phyloP scores from a whole-genome alignment of 805 yeast genomes.

The Ogataea degrootiae region DNA sequence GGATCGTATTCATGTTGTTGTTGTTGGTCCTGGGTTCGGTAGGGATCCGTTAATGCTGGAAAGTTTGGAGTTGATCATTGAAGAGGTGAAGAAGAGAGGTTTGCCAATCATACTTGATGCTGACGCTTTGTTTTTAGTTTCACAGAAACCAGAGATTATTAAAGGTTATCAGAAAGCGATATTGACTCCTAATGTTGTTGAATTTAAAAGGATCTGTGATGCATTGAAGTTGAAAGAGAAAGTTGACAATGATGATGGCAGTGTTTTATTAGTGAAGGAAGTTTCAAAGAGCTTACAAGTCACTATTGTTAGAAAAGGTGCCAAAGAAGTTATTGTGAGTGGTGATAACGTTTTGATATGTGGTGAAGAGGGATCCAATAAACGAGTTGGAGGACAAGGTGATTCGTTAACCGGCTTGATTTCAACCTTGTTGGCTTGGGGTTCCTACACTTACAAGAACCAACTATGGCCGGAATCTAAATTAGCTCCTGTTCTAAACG shows the following conservation, averaged over 20 bases:
- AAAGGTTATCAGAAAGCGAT: constrained; percentile 56
- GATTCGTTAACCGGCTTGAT: constrained; percentile 84
- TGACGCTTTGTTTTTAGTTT: constrained; percentile 71
- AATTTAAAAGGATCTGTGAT: constrained; percentile 65
- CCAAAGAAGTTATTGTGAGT: constrained; percentile 55
- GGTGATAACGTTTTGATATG: constrained; percentile 40
- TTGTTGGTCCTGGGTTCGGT: constrained; percentile 94
- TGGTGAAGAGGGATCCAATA: constrained; percentile 56
- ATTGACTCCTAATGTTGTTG: constrained; percentile 87
- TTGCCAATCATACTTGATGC: constrained; percentile 86
- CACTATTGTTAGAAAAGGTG: constrained; percentile 71
- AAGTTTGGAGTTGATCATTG: constrained; percentile 53
- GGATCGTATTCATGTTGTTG: constrained; percentile 69
- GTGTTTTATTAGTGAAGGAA: constrained; percentile 23
- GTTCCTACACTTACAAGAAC: constrained; percentile 53
- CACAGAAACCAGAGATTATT: constrained; percentile 51
- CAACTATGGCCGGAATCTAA: constrained; percentile 52
- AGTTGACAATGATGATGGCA: constrained; percentile 17
- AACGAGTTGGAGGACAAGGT: constrained; percentile 96
- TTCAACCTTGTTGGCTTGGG: constrained; percentile 83
- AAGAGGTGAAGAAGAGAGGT: constrained; percentile 47
- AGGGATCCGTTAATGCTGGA: constrained; percentile 66
- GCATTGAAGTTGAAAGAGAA: constrained; percentile 33
- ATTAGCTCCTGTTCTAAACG: constrained; percentile 26
- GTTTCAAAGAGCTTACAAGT: constrained; percentile 51